Evolutionary conservation across 208 protist species (phyloP), one percentile per base, ranked within the genome.

Genomic region (Phytomonas francai): DNA sequence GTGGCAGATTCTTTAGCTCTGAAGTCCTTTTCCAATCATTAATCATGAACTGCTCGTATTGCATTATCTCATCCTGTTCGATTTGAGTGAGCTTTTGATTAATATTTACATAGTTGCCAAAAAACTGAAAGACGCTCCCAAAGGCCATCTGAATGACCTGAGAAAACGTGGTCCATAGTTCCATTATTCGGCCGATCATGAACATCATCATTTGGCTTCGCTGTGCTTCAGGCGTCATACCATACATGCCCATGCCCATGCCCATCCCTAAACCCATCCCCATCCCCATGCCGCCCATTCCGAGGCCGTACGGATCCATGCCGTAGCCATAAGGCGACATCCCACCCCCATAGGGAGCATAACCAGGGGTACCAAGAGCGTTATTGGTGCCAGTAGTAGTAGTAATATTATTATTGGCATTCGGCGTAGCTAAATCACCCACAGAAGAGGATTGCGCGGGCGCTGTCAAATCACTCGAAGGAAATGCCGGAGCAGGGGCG

Each of bases 181-280:
- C 80, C 71, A 95, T 72, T 49, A 92, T 88, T 66, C 87, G 78
- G 59, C 80, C 81, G 25, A 92, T 86, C 78, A 95, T 85, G 68
- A 95, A 83, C 75, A 95, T 91, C 78, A 91, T 93, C 87, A 93
- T 91, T 70, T 95, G 89, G 28, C 77, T 78, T 28, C 89, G 84
- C 74, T 93, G 87, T 36, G 85, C 80, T 64, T 92, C 87, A n/a
- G 84, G 84, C 0, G 87, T 83, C 87, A 95, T 92, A 58, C 86
- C 89, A 30, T 74, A 79, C 79, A 88, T 88, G 67, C 81, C 81
- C 80, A 84, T 81, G 14, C 70, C 71, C 59, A 70, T 73, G 66
- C 79, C 77, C 68, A 79, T 84, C 0, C 77, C 81, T 49, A 80
- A 70, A 29, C 76, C 76, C 59, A 79, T 79, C 56, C 60, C 74